phyloP scores from a whole-genome alignment of 116 monocot genomes.

The Zostera marina region DNA sequence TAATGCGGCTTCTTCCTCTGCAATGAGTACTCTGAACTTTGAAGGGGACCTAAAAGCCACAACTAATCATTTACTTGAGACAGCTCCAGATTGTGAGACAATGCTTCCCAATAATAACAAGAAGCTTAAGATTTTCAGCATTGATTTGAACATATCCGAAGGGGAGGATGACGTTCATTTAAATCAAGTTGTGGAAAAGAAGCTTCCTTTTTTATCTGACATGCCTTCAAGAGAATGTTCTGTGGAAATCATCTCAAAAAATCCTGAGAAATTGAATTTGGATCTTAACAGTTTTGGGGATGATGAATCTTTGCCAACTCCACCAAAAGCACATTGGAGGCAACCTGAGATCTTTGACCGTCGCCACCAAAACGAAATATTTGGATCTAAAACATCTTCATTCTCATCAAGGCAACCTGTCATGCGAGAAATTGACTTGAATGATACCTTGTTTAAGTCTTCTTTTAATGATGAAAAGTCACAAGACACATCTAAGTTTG shows the following conservation, averaged over 20 bases:
- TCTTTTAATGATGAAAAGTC: conserved; percentile 3
- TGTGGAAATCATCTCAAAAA: conserved; percentile 36
- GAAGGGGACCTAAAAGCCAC: conserved; percentile 50
- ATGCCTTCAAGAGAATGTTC: conserved; percentile 35
- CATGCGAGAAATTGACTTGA: conserved; percentile 61
- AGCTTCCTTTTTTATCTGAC: conserved; percentile 16
- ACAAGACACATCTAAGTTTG: conserved; percentile 7
- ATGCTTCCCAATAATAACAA: conserved; percentile 14
- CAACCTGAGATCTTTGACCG: no score
- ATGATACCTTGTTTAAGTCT: conserved; percentile 29
- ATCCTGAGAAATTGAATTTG: conserved; percentile 31
- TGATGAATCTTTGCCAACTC: conserved; percentile 20
- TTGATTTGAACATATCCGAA: conserved; percentile 71
- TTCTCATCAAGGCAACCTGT: conserved; percentile 51
- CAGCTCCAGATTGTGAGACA: conserved; percentile 26
- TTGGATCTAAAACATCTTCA: conserved; percentile 36
- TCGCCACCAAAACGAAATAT: conserved; percentile 24
- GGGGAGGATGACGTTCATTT: conserved; percentile 19
- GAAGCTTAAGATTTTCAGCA: conserved; percentile 18
- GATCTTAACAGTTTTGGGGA: conserved; percentile 58
- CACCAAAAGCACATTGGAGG: conserved; percentile 14
- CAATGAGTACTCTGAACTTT: conserved; percentile 37
- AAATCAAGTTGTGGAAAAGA: conserved; percentile 10
- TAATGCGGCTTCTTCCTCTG: conserved; percentile 40
- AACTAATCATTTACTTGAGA: conserved; percentile 63